Conservation (phyloP, 2,329 filamentous ascomycete species). For the Tetracladium maxilliforme region DNA sequence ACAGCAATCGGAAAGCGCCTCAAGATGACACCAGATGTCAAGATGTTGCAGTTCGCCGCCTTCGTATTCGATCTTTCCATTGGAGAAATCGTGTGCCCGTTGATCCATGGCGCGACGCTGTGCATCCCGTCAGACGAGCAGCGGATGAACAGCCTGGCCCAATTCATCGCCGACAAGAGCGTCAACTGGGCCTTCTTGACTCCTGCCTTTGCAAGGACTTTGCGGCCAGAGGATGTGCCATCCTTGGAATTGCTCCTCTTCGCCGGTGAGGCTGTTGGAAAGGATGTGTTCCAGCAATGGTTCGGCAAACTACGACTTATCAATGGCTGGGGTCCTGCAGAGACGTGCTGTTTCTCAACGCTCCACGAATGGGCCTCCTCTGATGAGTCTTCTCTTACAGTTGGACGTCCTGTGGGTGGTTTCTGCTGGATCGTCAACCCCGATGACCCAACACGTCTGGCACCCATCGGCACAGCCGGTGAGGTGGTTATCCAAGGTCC, state of each 20-base stretch:
- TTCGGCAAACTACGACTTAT: constrained; percentile 16
- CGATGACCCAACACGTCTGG: not conserved
- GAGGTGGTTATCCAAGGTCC: not conserved
- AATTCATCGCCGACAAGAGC: constrained; percentile 5
- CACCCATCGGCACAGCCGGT: not conserved
- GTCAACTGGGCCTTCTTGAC: constrained; percentile 5
- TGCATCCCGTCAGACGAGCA: constrained; percentile 19
- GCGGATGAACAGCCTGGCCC: constrained; percentile 16
- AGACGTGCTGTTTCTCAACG: not conserved
- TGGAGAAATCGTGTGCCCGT: constrained; percentile 18
- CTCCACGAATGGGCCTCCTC: not conserved
- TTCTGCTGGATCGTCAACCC: not conserved
- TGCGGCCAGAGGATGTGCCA: constrained; percentile 5
- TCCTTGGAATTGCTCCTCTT: constrained; percentile 4
- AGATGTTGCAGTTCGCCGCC: constrained; percentile 6
- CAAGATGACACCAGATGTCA: not conserved
- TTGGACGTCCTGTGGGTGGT: not conserved
- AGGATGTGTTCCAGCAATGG: constrained; percentile 19
- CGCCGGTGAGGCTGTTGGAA: constrained; percentile 15
- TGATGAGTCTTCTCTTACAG: not conserved
- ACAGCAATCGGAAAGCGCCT: too few species aligned
- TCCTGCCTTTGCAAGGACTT: constrained; percentile 4
- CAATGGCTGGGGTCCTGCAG: constrained; percentile 20
- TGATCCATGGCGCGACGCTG: constrained; percentile 17
- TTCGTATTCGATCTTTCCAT: constrained; percentile 21